Conservation (phyloP, 2,329 filamentous ascomycete genomes). For the Colletotrichum lentis region DNA sequence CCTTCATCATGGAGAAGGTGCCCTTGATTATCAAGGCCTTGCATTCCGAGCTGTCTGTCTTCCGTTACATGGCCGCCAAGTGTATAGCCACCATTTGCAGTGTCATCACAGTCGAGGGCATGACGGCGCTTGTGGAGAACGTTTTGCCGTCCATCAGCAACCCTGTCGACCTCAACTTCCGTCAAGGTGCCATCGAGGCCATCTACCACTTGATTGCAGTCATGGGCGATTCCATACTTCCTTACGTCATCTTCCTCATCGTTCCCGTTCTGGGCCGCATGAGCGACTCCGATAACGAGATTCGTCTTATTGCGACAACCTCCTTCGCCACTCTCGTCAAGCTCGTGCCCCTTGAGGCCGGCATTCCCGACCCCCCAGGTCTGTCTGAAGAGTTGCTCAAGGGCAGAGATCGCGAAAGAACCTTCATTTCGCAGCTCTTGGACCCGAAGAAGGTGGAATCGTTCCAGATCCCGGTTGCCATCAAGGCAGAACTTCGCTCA, state of each 20-base stretch:
- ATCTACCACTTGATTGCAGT: constrained; percentile 98
- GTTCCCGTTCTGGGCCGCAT: constrained; percentile 96
- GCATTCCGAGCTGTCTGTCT: constrained; percentile 86
- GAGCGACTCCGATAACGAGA: constrained; percentile 97
- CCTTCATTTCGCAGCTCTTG: constrained; percentile 95
- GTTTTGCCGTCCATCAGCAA: constrained; percentile 93
- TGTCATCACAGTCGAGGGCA: constrained; percentile 91
- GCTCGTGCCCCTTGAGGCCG: constrained; percentile 93
- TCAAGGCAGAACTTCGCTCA: constrained; percentile 94
- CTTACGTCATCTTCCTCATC: constrained; percentile 98
- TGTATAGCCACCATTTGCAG: constrained; percentile 98
- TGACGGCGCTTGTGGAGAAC: constrained; percentile 94
- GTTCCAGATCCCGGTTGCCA: constrained; percentile 92
- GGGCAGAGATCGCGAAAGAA: constrained; percentile 91
- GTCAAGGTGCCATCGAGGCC: constrained; percentile 92
- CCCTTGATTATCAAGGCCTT: constrained; percentile 87
- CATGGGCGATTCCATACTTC: constrained; percentile 95
- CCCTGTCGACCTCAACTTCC: constrained; percentile 83
- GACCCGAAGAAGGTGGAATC: constrained; percentile 96
- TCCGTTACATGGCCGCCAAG: constrained; percentile 96
- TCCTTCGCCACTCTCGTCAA: constrained; percentile 98
- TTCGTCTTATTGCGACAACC: constrained; percentile 92
- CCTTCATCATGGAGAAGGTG: constrained; percentile 83
- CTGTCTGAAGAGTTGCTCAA: constrained; percentile 87
- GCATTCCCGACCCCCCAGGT: constrained; percentile 94